These are phyloP conservation scores for Aspergillus sp. DNA, from an alignment of 2,329 filamentous ascomycete species.

Conservation along the genomic window DNA sequence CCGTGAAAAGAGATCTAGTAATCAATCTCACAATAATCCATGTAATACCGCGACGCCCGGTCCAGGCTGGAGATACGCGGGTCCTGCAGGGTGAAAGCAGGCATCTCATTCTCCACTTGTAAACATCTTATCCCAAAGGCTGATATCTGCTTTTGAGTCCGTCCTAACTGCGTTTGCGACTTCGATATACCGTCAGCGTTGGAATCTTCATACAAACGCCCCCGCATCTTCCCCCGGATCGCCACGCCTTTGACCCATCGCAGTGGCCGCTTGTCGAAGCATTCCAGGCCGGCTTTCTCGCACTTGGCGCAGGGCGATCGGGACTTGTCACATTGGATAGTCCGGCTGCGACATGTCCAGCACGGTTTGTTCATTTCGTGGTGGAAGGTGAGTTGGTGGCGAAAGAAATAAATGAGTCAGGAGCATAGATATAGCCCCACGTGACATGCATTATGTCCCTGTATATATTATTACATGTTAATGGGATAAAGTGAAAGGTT, in stretches of 20 bases:
- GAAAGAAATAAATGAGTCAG: too few species aligned
- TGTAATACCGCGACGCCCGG: slow-evolving; percentile 27
- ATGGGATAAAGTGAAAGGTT: too few species aligned
- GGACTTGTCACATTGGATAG: slow-evolving; percentile 32
- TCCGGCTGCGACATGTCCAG: slow-evolving; percentile 35
- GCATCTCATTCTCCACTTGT: too few species aligned
- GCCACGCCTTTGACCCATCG: slow-evolving; percentile 35
- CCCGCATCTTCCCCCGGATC: slow-evolving; percentile 28
- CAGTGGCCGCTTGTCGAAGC: slow-evolving; percentile 30
- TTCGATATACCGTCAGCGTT: neutral
- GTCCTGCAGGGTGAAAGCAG: slow-evolving; percentile 16
- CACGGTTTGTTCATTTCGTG: slow-evolving; percentile 16
- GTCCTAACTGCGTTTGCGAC: too few species aligned
- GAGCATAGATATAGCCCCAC: too few species aligned
- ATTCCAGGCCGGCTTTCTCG: slow-evolving; percentile 34
- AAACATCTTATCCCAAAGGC: neutral
- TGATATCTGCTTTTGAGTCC: neutral
- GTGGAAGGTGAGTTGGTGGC: too few species aligned
- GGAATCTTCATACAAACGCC: neutral
- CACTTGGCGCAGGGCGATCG: slow-evolving; percentile 32
- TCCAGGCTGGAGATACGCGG: slow-evolving; percentile 16
- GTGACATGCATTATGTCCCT: too few species aligned
- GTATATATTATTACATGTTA: too few species aligned
- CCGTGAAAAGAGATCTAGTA: too few species aligned
- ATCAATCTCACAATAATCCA: slow-evolving; percentile 35